Evolutionary conservation across 2,329 filamentous ascomycete species (phyloP).

Genomic region (Colletotrichum kahawae): DNA sequence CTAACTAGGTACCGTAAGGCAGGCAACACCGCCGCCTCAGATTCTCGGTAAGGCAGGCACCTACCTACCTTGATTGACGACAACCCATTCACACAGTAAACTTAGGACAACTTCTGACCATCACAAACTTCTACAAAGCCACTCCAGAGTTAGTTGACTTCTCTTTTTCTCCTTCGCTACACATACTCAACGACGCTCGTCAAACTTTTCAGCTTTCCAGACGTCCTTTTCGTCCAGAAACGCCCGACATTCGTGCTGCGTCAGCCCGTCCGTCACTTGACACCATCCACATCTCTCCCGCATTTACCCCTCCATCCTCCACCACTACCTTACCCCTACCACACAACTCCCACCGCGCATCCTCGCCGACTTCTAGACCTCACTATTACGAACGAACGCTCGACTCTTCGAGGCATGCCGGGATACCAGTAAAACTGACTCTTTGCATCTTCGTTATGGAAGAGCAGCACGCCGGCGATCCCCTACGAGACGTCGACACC

Average conservation of each 20-base stretch:
- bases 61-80: neutral
- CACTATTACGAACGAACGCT: neutral
- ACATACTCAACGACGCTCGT: neutral
- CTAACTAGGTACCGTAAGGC: neutral
- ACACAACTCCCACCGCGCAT: neutral
- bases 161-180: neutral
- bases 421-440: slow-evolving; percentile 36
- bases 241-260: neutral
- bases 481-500: slow-evolving; percentile 10
- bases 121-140: neutral
- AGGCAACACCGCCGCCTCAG: neutral
- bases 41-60: neutral
- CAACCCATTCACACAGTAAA: neutral
- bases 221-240: neutral
- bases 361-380: neutral
- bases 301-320: slow-evolving; percentile 21
- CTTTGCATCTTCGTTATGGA: slow-evolving; percentile 55
- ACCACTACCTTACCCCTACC: slow-evolving; percentile 2
- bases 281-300: slow-evolving; percentile 12
- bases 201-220: neutral
- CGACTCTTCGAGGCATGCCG: slow-evolving; percentile 39
- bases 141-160: slow-evolving; percentile 9
- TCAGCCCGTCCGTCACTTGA: slow-evolving; percentile 11
- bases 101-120: neutral
- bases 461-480: slow-evolving; percentile 40